Base-by-base conservation (phyloP, 768 basidiomycete species). In the Collybia sordida region DNA sequence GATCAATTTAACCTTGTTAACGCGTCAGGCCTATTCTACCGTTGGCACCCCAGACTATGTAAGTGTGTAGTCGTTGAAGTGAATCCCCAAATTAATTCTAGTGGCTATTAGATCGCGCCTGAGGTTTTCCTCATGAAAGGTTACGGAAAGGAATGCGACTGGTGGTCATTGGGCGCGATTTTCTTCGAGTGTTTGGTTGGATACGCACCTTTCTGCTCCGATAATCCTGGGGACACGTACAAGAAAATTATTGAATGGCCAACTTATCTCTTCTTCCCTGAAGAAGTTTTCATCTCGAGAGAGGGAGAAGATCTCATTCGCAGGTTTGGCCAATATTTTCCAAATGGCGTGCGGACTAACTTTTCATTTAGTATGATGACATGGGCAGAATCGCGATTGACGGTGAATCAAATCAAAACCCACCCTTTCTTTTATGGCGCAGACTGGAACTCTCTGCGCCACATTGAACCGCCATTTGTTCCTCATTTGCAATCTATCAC, bases 101-200 rank as follows among this genome's bases (percentile, higher is more conserved):
- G 40, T 44, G 27, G 38, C 22, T 44, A 54, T 43, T 81, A 96
- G 80, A 98, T 98, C 60, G 94, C 95, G 0, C 95, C 95, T 3
- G 95, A 98, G 62, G 96, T 98, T 59, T 98, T 99, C 78, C 71
- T 93, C 66, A 88, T 96, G 74, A 89, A 96, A 64, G 96, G 96
- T 4, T 99, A 99, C 60, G 93, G 94, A 41, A 95, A 96, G 69
- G 96, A 98, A 70, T 98, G 96, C 64, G 96, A 99, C 70, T 99
- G 96, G 96, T 99, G 96, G 96, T 98, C 96, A 31, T 72, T 99
- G 48, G 96, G 96, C 11, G 95, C 96, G 4, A 98, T 99, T 67
- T 97, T 95, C 85, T 99, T 95, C 64, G 96, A 99, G 69, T 98
- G 96, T 69, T 77, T 99, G 28, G 93, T 98, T 55, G 96, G 96